phyloP scores from a whole-genome alignment of 306 rosid species.

The Cicer judaicum region DNA sequence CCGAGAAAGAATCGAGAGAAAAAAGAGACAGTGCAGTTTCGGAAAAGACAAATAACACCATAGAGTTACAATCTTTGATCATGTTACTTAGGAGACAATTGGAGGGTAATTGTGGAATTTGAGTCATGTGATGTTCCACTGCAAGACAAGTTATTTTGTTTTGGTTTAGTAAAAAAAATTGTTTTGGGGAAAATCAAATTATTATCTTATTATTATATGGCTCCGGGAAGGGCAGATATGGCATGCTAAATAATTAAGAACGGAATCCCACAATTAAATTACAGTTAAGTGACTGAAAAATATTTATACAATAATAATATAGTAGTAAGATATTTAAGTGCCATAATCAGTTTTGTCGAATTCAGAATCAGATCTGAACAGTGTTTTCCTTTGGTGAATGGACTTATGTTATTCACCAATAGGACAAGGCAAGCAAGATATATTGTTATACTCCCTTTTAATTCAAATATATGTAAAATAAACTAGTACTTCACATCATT shows the following conservation, averaged over 20 bases:
- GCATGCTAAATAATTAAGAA: constrained; percentile 31
- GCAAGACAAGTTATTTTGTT: constrained; percentile 20
- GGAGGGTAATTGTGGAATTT: constrained; percentile 38
- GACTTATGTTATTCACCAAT: constrained; percentile 31
- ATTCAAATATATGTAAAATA: too few species aligned
- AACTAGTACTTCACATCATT: too few species aligned
- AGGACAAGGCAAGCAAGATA: constrained; percentile 30
- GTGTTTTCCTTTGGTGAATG: neutral
- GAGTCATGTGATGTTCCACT: neutral
- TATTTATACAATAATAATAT: neutral
- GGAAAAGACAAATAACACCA: constrained; percentile 42
- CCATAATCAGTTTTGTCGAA: constrained; percentile 40
- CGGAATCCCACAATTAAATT: constrained; percentile 50
- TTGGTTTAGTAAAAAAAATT: constrained; percentile 18
- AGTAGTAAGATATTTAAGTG: constrained; percentile 16
- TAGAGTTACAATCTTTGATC: neutral
- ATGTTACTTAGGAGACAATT: neutral
- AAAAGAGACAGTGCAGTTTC: neutral
- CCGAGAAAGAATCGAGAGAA: constrained; percentile 44
- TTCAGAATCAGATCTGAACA: constrained; percentile 42
- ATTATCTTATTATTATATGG: constrained; percentile 48
- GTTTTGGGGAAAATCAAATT: constrained; percentile 27
- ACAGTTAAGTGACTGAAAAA: constrained; percentile 8
- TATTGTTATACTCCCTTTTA: too few species aligned
- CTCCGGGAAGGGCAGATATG: constrained; percentile 58